Conservation (phyloP, 352 stramenopile species). For the Blastocystis sp. region DNA sequence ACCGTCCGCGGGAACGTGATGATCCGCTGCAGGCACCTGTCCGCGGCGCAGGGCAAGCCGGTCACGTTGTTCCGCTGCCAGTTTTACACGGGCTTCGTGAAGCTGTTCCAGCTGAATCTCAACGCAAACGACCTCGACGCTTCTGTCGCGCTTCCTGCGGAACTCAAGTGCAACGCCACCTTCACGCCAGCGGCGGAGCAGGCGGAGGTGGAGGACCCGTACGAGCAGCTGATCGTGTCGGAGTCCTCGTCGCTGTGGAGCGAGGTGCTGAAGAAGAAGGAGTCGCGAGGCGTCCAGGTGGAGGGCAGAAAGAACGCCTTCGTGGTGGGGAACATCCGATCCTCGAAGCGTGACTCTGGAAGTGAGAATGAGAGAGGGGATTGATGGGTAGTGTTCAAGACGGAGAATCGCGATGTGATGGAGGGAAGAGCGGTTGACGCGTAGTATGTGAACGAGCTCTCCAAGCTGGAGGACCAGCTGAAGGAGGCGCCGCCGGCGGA, state of each 20-base stretch:
- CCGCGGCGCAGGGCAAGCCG: neutral
- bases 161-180: neutral
- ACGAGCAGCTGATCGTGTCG: neutral
- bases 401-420: constrained; percentile 1
- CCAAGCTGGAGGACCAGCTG: constrained; percentile 18
- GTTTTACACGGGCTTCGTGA: constrained; percentile 62
- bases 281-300: neutral
- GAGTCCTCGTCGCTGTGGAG: constrained; percentile 53
- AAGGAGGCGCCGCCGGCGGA: constrained; percentile 24
- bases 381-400: neutral
- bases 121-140: neutral
- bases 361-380: neutral
- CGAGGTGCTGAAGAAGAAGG: constrained; percentile 50
- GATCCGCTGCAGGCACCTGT: neutral
- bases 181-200: neutral
- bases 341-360: neutral
- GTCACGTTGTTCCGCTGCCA: constrained; percentile 21
- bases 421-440: neutral
- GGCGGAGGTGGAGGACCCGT: neutral
- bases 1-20: constrained; percentile 9
- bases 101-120: constrained; percentile 37
- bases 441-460: constrained; percentile 56
- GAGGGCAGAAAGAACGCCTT: constrained; percentile 14
- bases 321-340: constrained; percentile 31
- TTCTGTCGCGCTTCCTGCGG: neutral